Evolutionary conservation across 371 early-diverging fungal genomes (phyloP), one percentile per base, ranked within the genome.

Genomic region (Mucor irregularis): DNA sequence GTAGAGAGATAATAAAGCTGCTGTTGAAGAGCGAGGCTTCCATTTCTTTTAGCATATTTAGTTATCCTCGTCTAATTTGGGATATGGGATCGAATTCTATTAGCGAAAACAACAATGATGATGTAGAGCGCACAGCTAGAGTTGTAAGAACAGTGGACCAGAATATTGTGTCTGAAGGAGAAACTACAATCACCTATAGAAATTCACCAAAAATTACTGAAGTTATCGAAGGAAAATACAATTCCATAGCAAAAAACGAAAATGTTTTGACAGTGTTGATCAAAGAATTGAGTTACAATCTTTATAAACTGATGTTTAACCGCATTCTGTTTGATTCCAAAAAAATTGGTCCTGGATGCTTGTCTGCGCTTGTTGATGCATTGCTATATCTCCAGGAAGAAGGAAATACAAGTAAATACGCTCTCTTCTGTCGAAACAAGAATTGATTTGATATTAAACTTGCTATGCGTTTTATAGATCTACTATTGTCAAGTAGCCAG

Each of bases 261-360:
- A 57, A 50, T 35, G 44, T 43, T 3, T 21, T 57, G 35, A 57
- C 58, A 0, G 44, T 57, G 1, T 25, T 57, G 0, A 42, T 57
- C 34, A 37, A 57, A 34, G 37, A 44, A 10, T 40, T 35, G 11
- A 25, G 33, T 5, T 42, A 58, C 9, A 38, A 58, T 37, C 13
- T 58, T 4, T 58, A 40, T 9, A 17, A 50, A 4, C n/a, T 50
- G n/a, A 5, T 58, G 26, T 58, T 58, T 19, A 58, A 58, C 17
- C 44, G 58, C 9, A 35, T 58, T 7, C 10, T 58, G 4, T 42
- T 21, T 3, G 51, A 58, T 37, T 49, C 58, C 4, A 35, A 37
- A 29, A 28, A 43, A 28, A 5, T 49, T 2, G 45, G 58, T 19
- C 35, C 45, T 5, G 58, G 58, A 1, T 40, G 30, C 22, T 28